A percentile compares a stretch with the other conserved stretches of the same genome.
phyloP scores from a whole-genome alignment of 2,329 filamentous ascomycete genomes.

The Colletotrichum orbiculare region DNA sequence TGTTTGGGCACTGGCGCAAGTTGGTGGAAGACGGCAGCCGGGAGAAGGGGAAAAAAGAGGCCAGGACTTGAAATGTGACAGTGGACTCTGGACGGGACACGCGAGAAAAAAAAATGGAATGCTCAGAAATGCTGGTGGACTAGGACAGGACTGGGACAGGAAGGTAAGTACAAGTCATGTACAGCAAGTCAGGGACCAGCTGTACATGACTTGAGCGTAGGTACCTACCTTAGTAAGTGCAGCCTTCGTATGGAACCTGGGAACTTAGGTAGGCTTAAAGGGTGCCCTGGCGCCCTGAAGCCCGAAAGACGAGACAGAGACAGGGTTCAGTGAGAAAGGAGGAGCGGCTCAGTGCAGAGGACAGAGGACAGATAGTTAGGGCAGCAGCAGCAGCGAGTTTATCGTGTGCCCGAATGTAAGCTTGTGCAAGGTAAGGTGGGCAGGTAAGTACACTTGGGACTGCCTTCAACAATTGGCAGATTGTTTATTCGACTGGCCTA shows the following conservation, averaged over 20 bases:
- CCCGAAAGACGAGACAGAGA: too few species aligned
- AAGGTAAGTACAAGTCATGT: not conserved
- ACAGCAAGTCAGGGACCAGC: not conserved
- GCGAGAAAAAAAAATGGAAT: constrained; percentile 32
- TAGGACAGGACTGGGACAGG: constrained; percentile 7
- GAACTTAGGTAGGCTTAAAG: not conserved
- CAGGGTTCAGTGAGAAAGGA: too few species aligned
- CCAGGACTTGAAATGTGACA: constrained; percentile 7
- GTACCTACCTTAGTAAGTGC: not conserved
- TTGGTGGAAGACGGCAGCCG: constrained; percentile 13
- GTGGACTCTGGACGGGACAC: constrained; percentile 23
- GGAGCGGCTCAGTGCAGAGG: too few species aligned
- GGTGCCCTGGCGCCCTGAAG: not conserved
- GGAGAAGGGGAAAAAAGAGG: not conserved
- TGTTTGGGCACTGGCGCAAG: constrained; percentile 6
- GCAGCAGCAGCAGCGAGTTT: too few species aligned
- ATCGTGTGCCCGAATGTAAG: too few species aligned
- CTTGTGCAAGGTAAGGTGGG: too few species aligned
- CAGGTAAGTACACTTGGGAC: too few species aligned
- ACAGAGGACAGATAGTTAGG: too few species aligned
- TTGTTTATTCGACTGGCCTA: too few species aligned
- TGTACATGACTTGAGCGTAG: too few species aligned
- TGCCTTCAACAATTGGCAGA: too few species aligned
- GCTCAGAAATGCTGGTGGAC: constrained; percentile 19
- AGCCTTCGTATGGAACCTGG: too few species aligned